Percentiles rank a stretch among this genome's conserved stretches.
Conservation (phyloP, 495 filamentous ascomycete genomes). For the Cryomyces antarcticus region DNA sequence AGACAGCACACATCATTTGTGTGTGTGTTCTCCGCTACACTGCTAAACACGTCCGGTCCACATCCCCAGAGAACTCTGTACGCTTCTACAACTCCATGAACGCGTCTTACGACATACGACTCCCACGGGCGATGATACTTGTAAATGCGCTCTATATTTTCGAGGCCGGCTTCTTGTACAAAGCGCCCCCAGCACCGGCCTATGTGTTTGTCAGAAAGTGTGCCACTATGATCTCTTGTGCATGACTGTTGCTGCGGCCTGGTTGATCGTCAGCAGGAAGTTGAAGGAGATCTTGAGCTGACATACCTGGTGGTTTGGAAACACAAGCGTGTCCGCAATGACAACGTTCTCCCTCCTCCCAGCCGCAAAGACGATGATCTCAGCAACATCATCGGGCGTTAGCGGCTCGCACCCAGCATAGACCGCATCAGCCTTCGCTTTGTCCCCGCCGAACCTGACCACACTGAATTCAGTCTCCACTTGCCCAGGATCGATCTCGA, state of each 20-base stretch:
- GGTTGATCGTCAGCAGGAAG: constrained; percentile 2
- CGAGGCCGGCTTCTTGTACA: constrained; percentile 17
- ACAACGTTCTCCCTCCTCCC: constrained; percentile 87
- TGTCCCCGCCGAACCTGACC: constrained; percentile 83
- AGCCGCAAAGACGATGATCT: constrained; percentile 80
- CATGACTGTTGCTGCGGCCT: constrained; percentile 34
- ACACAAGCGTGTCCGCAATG: constrained; percentile 77
- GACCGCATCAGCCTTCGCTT: constrained; percentile 83
- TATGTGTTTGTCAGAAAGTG: constrained; percentile 4
- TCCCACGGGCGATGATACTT: no score
- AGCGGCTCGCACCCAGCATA: constrained; percentile 82
- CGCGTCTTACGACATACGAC: no score
- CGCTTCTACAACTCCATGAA: no score
- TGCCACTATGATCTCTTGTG: constrained; percentile 22
- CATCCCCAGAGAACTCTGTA: no score
- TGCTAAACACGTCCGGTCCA: no score
- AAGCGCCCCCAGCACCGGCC: constrained; percentile 18
- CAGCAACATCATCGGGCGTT: constrained; percentile 86
- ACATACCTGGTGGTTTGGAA: constrained; percentile 74
- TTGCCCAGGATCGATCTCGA: constrained; percentile 89
- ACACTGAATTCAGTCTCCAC: constrained; percentile 97
- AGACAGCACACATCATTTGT: no score
- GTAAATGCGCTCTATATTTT: constrained; percentile 3
- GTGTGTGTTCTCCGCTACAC: no score
- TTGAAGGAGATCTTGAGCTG: background rate